phyloP scores from a whole-genome alignment of 2,329 filamentous ascomycete genomes.

The Scedosporium minutisporum region DNA sequence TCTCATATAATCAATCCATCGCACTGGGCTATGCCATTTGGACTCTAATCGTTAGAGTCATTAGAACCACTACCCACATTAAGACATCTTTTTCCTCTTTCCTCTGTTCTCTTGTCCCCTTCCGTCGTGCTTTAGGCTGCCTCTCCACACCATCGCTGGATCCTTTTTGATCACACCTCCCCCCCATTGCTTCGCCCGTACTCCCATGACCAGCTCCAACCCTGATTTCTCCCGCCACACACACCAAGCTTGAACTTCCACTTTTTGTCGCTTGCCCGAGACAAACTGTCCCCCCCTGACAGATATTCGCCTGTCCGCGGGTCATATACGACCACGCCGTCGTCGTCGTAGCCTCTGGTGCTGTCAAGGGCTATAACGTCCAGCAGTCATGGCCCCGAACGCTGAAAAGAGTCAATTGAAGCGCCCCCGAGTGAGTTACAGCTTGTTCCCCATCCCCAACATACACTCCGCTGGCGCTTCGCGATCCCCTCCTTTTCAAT shows the following conservation, averaged over 20 bases:
- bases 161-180: constrained; percentile 4
- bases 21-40: not conserved
- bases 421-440: constrained; percentile 57
- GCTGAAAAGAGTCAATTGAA: constrained; percentile 78
- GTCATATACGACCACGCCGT: constrained; percentile 26
- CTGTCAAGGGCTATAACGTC: not conserved
- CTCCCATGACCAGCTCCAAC: not conserved
- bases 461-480: not conserved
- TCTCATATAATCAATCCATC: not conserved
- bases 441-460: constrained; percentile 8
- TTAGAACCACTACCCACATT: not conserved
- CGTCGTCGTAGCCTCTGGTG: constrained; percentile 14
- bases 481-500: constrained; percentile 1
- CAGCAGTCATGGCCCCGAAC: constrained; percentile 43
- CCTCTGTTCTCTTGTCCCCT: not conserved
- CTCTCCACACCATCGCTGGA: constrained; percentile 5
- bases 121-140: not conserved
- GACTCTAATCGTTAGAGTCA: not conserved
- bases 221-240: not conserved
- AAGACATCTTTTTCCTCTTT: not conserved
- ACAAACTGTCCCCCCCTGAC: constrained; percentile 2
- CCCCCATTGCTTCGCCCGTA: not conserved
- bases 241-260: not conserved
- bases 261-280: not conserved
- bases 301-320: not conserved